These are phyloP conservation scores for Eucalyptus guilfoylei DNA, from an alignment of 345 rosid species.

Conservation along the genomic window DNA sequence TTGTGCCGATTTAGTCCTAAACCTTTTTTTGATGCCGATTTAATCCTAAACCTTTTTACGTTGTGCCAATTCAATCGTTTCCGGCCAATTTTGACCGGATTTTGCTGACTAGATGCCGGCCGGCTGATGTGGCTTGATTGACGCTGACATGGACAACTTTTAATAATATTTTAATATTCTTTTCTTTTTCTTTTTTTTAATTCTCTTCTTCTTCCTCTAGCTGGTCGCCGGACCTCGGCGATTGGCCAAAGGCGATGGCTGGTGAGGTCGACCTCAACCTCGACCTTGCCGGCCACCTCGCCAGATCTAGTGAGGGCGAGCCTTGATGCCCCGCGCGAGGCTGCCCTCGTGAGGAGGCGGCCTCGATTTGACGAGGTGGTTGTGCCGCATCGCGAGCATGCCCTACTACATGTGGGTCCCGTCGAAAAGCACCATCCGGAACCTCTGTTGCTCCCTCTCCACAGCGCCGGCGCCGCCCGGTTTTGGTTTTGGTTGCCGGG, in stretches of 20 bases:
- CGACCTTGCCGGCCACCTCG: too few relatives aligned
- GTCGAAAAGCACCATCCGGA: conserved; percentile 44
- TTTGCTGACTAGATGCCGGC: rapidly evolving
- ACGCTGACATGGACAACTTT: rapidly evolving
- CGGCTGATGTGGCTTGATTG: rapidly evolving
- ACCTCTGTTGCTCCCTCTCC: conserved; percentile 11
- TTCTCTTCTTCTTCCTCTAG: too few relatives aligned
- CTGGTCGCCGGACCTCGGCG: too few relatives aligned
- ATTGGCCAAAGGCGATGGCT: rapidly evolving
- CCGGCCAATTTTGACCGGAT: too few relatives aligned
- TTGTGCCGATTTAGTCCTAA: too few relatives aligned
- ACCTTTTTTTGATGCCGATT: too few relatives aligned
- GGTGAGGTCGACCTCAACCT: rapidly evolving
- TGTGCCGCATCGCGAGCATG: conserved; percentile 50
- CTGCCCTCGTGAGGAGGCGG: background rate
- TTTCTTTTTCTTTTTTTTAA: rapidly evolving
- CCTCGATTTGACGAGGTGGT: conserved; percentile 30
- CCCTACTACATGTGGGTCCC: conserved; percentile 46
- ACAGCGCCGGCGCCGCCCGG: background rate
- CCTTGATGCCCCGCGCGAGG: too few relatives aligned
- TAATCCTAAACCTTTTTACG: too few relatives aligned
- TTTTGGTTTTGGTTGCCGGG: conserved; percentile 22
- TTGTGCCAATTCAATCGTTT: too few relatives aligned
- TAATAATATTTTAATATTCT: too few relatives aligned
- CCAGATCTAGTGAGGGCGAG: rapidly evolving